Base-by-base conservation (phyloP, 129 eudicot species). In the Escallonia rubra region DNA sequence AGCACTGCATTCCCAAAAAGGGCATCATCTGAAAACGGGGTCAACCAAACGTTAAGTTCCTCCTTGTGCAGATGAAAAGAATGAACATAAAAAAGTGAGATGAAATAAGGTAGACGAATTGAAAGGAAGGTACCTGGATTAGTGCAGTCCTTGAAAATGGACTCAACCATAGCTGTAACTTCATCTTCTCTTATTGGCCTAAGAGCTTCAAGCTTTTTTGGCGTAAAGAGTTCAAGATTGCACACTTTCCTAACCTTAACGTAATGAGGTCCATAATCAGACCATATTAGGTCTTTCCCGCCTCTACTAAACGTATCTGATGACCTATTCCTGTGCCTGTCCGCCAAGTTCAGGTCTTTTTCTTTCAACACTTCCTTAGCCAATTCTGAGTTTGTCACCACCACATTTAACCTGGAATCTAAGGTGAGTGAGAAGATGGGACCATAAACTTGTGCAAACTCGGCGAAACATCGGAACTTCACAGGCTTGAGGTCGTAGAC, bases 201-300 rank as follows among this genome's bases (percentile, higher is more conserved):
- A 49, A 92, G 75, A 44, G 86, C 95, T 57, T 86, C 96, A 42
- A 92, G 83, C 52, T 96, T 81, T 79, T 88, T 92, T 0, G 82
- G 81, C 10, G 98, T 69, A 77, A 92, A 92, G 8, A 92, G 79
- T 76, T 92, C 98, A 14, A 92, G 65, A 8, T 81, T 92, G 57
- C 96, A 92, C 45, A 86, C 78, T 66, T 88, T 92, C 68, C 96
- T 86, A 4, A 91, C 97, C 69, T 91, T 91, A 2, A 91, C 97
- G 69, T 91, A 91, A 59, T 91, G 97, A 4, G 97, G 96, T 3
- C 98, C 96, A 58, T 89, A 92, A 70, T 92, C 98, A 10, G 98
- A 87, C 96, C 98, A 92, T 4, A 92, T 89, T 76, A 92, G 69
- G 43, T 92, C 98, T 77, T 76, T 75, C 8, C 98, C 98, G 51